Evolutionary conservation across 768 basidiomycete species (phyloP), one percentile per base, ranked within the genome.

Genomic region (Amylocystis lapponica): DNA sequence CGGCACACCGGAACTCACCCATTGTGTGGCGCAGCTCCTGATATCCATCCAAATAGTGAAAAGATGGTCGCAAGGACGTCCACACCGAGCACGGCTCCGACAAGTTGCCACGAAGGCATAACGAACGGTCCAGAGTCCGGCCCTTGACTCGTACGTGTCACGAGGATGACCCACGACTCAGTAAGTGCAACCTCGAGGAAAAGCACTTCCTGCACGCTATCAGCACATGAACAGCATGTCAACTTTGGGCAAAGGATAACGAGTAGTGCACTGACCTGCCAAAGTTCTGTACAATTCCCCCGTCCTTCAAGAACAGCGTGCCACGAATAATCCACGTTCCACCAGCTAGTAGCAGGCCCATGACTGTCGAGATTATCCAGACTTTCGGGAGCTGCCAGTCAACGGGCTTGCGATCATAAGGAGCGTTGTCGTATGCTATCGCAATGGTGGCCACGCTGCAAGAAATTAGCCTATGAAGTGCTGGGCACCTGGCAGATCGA

Each of bases 351-450:
- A 48, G 21, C 30, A 33, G 33, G 36, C 65, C 69, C 52, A 71
- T 56, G 41, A 66, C 49, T n/a, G 67, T 66, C 7, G 66, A 67
- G 47, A 73, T 63, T 44, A 71, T 61, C 72, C 71, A 72, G 5
- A 73, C 66, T 54, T 69, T 73, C 14, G 72, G 68, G 14, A 74
- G 52, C 53, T 74, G 70, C 72, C 72, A 74, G 45, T 74, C 71
- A 19, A 74, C 72, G 2, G 71, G 72, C 34, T 60, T 47, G 22
- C 60, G 54, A 10, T 60, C 59, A 47, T 59, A 65, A 1, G 68
- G 66, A 1, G 68, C 68, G 41, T 64, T 58, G 49, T 73, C 72
- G 45, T 71, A 74, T 3, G 72, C 72, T 42, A 74, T 70, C 17
- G 72, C 72, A 41, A 74, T 71, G 6, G 72, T 74, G 7, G 69